Base-by-base conservation (phyloP, 1,284 basidiomycete species). In the Neolentinus lepideus region DNA sequence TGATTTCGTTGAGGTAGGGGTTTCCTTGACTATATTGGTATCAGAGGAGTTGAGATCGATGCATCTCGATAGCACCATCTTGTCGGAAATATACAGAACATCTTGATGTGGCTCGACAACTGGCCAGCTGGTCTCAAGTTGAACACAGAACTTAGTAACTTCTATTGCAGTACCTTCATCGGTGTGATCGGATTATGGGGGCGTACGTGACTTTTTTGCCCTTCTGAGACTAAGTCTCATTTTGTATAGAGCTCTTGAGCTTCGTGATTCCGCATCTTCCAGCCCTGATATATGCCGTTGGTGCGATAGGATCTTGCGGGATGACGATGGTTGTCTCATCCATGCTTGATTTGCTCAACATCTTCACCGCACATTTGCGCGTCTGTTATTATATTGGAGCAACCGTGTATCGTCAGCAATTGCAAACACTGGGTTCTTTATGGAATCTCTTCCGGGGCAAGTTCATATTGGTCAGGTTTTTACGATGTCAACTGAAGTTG, bases 121-220 rank as follows among this genome's bases (percentile, higher is more conserved):
- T 99, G 97, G 95, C 96, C 96, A 0, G 92, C 89, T 0, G 96
- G 97, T 1, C 72, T 99, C 46, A 99, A 99, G 71, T 84, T 99
- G 57, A 99, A 99, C 67, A 93, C 92, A 0, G 92, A 98, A 61
- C 79, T 98, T 6, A 54, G 52, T 31, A 27, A 24, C 14, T 54
- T 54, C 24, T 54, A 33, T 33, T 57, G 57, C 22, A 43, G 57
- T 25, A 43, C 35, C 9, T 55, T 62, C 46, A 22, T 62, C 46
- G 58, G 56, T 9, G 53, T 59, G n/a, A 38, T 59, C 14, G 47
- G 43, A 1, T 22, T 58, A 3, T 63, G 62, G 62, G 52, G 56
- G n/a, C 51, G 58, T 62, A 35, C 12, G 61, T 22, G n/a, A 51
- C n/a, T 46, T 16, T 21, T 46, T 51, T 58, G 36, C 53, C 47